Evolutionary conservation across 352 stramenopile species (phyloP).

Genomic region (Globisporangium canariense): DNA sequence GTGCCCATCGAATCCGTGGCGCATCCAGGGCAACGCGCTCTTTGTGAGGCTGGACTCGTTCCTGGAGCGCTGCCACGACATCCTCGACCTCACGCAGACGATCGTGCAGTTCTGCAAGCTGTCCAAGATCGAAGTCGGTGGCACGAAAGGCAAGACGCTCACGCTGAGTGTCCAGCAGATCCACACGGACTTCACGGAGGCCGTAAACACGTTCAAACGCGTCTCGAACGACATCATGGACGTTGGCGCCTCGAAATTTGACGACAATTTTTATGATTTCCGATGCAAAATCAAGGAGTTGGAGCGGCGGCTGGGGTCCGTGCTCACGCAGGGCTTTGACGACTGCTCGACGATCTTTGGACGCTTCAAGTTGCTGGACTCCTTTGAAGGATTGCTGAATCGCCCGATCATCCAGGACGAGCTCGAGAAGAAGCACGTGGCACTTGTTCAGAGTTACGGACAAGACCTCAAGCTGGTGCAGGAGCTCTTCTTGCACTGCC

Average conservation of each 20-base stretch:
- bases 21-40: slow-evolving; percentile 97
- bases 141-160: slow-evolving; percentile 96
- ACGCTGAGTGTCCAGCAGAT: slow-evolving; percentile 94
- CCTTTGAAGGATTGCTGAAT: slow-evolving; percentile 94
- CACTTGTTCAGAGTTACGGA: slow-evolving; percentile 95
- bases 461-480: slow-evolving; percentile 96
- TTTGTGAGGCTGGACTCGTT: slow-evolving; percentile 97
- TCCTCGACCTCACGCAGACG: slow-evolving; percentile 96
- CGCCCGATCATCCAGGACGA: slow-evolving; percentile 96
- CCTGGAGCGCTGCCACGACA: slow-evolving; percentile 96
- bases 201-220: slow-evolving; percentile 93
- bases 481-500: slow-evolving; percentile 94
- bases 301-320: slow-evolving; percentile 94
- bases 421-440: slow-evolving; percentile 97
- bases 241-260: slow-evolving; percentile 95
- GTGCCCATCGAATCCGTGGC: slow-evolving; percentile 97
- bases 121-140: slow-evolving; percentile 96
- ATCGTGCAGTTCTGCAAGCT: slow-evolving; percentile 99
- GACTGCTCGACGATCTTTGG: slow-evolving; percentile 97
- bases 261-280: slow-evolving; percentile 98
- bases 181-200: slow-evolving; percentile 93
- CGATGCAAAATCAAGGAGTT: slow-evolving; percentile 98
- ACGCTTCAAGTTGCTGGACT: slow-evolving; percentile 97
- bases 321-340: slow-evolving; percentile 96
- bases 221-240: slow-evolving; percentile 99